phyloP scores from a whole-genome alignment of 2,329 filamentous ascomycete species.

The Periconia sp. region DNA sequence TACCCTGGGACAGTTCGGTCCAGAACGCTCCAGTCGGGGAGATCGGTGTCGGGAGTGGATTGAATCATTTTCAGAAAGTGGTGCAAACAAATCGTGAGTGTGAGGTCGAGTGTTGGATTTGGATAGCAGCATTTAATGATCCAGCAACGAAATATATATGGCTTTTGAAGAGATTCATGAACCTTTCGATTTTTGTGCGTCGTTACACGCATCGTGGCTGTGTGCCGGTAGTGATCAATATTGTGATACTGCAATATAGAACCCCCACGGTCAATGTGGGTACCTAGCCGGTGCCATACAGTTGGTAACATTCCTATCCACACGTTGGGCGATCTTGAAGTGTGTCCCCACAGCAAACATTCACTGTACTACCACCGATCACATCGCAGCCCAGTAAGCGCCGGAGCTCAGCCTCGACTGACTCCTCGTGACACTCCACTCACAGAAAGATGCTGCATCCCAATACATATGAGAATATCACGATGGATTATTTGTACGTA shows the following conservation, averaged over 20 bases:
- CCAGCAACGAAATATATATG: not conserved
- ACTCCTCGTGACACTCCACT: not conserved
- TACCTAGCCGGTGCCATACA: too few species aligned
- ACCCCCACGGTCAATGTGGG: not conserved
- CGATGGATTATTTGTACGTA: too few species aligned
- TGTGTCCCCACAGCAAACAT: not conserved
- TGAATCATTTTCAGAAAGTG: not conserved
- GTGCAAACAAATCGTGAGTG: not conserved
- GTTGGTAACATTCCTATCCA: too few species aligned
- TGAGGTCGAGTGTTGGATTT: not conserved
- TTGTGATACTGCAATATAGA: not conserved
- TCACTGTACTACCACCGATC: not conserved
- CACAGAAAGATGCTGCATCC: not conserved
- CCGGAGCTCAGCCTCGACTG: not conserved
- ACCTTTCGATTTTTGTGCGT: not conserved
- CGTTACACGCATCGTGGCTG: not conserved
- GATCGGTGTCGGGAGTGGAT: not conserved
- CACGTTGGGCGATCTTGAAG: too few species aligned
- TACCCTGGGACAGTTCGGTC: conserved; percentile 8
- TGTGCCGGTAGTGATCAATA: not conserved
- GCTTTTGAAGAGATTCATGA: not conserved
- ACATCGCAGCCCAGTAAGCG: not conserved
- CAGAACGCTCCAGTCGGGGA: not conserved
- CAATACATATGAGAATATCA: not conserved
- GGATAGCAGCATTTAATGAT: not conserved